Base-by-base conservation (phyloP, 352 stramenopile genomes). In the Phytopythium cucurbitacearum region DNA sequence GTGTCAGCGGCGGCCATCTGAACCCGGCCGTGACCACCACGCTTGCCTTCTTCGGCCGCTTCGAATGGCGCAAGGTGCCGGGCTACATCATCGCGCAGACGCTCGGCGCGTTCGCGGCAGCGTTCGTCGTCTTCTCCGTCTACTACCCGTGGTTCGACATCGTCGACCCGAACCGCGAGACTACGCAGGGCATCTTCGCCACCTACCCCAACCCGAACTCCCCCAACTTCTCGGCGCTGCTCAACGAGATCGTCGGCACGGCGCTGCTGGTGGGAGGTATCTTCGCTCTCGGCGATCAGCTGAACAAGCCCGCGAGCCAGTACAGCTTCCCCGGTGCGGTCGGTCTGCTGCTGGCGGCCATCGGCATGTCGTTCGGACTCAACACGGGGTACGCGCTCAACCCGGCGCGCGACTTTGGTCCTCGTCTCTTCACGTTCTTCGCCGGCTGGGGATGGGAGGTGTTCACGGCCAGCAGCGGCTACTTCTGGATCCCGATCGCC, bases 341-440 rank as follows among this genome's bases (percentile, higher is more conserved):
- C 15, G 75, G 66, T n/a, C 43, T 82, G 33, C 59, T 89, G 13
- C 59, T 89, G 16, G 59, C 73, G 33, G 74, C 52, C 3, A 71
- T 88, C 34, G 77, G 71, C 49, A 85, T 88, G 67, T 62, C 67
- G 8, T 86, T 88, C 55, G 74, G 77, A 44, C 71, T 75, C 51
- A 88, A 85, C 64, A 73, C 77, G 5, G 74, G 78, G 39, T 89
- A 86, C 59, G 77, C 77, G 0, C 57, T 88, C 40, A 88, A 88
- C 56, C 74, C 73, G 1, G 73, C 73, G 8, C 64, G 67, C 5
- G 73, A 82, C 57, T 78, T 84, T 34, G 66, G 64, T 9, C 67
- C 67, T 16, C 56, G 70, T n/a, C 45, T 81, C 10, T 78, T 81
- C 39, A 60, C 71, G n/a, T 45, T 62, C 34, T 59, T 60, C 35